Evolutionary conservation across 306 rosid genomes (phyloP).

Genomic region (Prinsepia uniflora): DNA sequence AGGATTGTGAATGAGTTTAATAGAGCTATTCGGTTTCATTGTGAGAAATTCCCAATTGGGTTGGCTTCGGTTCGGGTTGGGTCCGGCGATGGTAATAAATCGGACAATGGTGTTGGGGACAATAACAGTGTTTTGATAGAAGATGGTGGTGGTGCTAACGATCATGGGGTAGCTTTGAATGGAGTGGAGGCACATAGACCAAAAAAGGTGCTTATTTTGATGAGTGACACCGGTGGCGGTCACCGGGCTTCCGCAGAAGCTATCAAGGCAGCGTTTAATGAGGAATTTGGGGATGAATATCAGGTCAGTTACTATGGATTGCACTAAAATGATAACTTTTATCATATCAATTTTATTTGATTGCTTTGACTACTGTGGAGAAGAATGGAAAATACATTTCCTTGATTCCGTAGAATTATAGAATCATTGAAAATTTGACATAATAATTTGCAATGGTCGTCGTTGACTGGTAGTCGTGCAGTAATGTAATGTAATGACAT

Average conservation of each 20-base stretch:
- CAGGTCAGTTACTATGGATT: constrained; percentile 47
- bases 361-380: not conserved
- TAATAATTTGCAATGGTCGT: not conserved
- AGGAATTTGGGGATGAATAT: constrained; percentile 72
- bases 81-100: constrained; percentile 29
- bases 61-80: constrained; percentile 61
- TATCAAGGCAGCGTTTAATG: constrained; percentile 73
- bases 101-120: constrained; percentile 31
- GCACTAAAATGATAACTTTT: not conserved
- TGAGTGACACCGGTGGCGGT: constrained; percentile 99
- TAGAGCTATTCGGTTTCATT: constrained; percentile 55
- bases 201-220: constrained; percentile 79
- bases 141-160: constrained; percentile 27
- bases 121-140: constrained; percentile 35
- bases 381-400: not conserved
- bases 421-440: not conserved
- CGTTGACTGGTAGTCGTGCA: constrained; percentile 5
- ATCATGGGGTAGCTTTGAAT: constrained; percentile 34
- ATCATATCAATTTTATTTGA: constrained; percentile 2
- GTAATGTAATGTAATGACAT: not conserved
- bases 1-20: constrained; percentile 54
- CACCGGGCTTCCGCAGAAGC: constrained; percentile 99
- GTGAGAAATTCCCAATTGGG: constrained; percentile 64
- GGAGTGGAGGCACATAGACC: constrained; percentile 35
- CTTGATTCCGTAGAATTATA: not conserved